phyloP scores from a whole-genome alignment of 352 stramenopile genomes.

The Pythium sp. region DNA sequence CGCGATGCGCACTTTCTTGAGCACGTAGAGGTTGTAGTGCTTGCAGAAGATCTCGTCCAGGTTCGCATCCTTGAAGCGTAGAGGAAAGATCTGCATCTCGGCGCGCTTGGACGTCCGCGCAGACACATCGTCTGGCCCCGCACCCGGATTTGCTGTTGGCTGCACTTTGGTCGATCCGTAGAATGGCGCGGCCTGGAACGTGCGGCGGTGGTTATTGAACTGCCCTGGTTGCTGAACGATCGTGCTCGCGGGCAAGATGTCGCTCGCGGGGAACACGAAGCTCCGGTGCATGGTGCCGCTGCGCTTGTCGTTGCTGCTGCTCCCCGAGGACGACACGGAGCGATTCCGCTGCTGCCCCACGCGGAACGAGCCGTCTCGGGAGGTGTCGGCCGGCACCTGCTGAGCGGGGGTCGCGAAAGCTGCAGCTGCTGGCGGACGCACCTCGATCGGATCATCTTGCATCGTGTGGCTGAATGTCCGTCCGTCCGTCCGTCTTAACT shows the following conservation, averaged over 20 bases:
- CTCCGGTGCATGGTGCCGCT: slow-evolving; percentile 34
- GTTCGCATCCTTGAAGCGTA: slow-evolving; percentile 53
- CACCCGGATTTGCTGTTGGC: slow-evolving; percentile 8
- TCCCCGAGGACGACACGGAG: slow-evolving; percentile 24
- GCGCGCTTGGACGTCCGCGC: slow-evolving; percentile 21
- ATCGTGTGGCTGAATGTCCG: background rate
- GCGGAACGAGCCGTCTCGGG: slow-evolving; percentile 11
- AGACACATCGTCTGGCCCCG: slow-evolving; percentile 4
- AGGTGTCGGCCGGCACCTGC: background rate
- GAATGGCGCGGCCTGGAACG: slow-evolving; percentile 24
- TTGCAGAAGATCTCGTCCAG: slow-evolving; percentile 73
- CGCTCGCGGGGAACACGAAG: slow-evolving; percentile 37
- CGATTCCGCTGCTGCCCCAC: slow-evolving; percentile 12
- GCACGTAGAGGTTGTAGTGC: slow-evolving; percentile 73
- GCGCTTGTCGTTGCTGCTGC: slow-evolving; percentile 26
- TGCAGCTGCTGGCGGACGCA: slow-evolving; percentile 12
- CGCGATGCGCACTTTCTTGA: slow-evolving; percentile 56
- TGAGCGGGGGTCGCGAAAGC: background rate
- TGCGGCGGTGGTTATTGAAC: slow-evolving; percentile 22
- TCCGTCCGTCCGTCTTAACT: background rate
- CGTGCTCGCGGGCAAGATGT: slow-evolving; percentile 40
- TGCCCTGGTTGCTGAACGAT: slow-evolving; percentile 33
- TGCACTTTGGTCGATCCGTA: slow-evolving; percentile 32
- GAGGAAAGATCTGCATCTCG: slow-evolving; percentile 53
- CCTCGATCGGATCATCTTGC: slow-evolving; percentile 9